A percentile compares a stretch with the other conserved stretches of the same genome.
Conservation (phyloP, 2,329 filamentous ascomycete genomes). For the Alternaria sp. region DNA sequence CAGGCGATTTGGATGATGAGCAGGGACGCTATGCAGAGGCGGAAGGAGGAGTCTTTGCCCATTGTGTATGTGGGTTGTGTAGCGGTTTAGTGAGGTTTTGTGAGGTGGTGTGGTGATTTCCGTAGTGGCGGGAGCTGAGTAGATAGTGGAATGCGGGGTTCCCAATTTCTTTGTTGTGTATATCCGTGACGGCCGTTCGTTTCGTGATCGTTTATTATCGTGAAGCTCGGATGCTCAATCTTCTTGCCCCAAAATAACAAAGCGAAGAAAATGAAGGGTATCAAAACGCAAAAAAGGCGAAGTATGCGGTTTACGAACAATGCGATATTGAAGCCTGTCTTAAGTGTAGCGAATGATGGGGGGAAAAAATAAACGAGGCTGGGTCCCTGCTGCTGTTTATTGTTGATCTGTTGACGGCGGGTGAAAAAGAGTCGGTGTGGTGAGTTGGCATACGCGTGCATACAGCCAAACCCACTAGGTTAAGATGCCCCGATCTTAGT, state of each 20-base stretch:
- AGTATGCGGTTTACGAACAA: background rate
- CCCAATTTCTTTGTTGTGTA: background rate
- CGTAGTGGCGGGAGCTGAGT: background rate
- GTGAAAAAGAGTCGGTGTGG: background rate
- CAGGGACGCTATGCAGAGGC: conserved; percentile 37
- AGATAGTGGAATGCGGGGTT: background rate
- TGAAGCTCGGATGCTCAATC: background rate
- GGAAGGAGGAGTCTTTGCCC: conserved; percentile 37
- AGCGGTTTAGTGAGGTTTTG: background rate
- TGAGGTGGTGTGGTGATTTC: background rate
- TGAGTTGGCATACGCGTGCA: conserved; percentile 1
- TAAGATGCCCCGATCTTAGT: background rate
- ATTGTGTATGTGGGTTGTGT: conserved; percentile 15
- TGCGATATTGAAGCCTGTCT: background rate
- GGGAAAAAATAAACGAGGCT: background rate
- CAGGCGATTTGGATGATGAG: conserved; percentile 38
- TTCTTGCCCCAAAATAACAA: background rate
- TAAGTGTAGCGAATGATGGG: background rate
- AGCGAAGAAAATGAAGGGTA: background rate
- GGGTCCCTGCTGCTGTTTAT: background rate
- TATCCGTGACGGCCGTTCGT: background rate
- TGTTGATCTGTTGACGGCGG: background rate
- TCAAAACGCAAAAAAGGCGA: background rate
- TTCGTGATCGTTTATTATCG: background rate
- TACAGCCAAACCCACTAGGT: background rate